Evolutionary conservation across 1,284 basidiomycete genomes (phyloP), one percentile per base, ranked within the genome.

Genomic region (Malassezia nana): DNA sequence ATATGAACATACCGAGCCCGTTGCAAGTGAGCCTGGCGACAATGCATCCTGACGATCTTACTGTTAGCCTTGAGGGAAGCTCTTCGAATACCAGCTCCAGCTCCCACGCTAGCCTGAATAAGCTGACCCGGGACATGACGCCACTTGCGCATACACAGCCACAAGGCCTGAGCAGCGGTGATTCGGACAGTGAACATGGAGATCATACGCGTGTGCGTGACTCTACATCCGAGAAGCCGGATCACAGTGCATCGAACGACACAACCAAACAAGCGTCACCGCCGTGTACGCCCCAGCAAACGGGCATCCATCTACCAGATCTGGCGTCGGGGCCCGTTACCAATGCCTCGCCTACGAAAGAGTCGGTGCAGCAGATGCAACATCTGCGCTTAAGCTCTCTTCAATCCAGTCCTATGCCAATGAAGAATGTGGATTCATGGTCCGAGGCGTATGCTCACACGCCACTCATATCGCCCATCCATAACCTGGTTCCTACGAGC

Each of bases 81-180:
- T 50, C 53, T 3, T 50, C 47, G 15, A 50, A 41, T 6, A 42
- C 29, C 26, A 55, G 53, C 44, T 46, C 53, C 0, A 50, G 48
- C 35, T 45, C 41, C 18, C 20, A 50, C 15, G 53, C 28, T 22
- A 40, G 46, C n/a, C 35, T 16, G 18, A 39, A 40, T 35, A 18
- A 16, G 24, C 46, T 13, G 30, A 13, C 22, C 25, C 25, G 13
- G 31, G 22, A 22, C n/a, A 20, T 29, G 24, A 33, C 31, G 13
- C 22, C 16, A 35, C 35, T 26, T 12, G 32, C 25, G 4, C 13
- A 8, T 6, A 22, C 48, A 6, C 38, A 25, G 3, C 41, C n/a
- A 6, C 20, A 15, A 28, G 22, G 31, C 6, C 30, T 45, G n/a
- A 29, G n/a, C 39, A 35, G 33, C 16, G 35, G 30, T 2, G 46